Base-by-base conservation (phyloP, 2,329 filamentous ascomycete species). In the Orbilia brochopaga region DNA sequence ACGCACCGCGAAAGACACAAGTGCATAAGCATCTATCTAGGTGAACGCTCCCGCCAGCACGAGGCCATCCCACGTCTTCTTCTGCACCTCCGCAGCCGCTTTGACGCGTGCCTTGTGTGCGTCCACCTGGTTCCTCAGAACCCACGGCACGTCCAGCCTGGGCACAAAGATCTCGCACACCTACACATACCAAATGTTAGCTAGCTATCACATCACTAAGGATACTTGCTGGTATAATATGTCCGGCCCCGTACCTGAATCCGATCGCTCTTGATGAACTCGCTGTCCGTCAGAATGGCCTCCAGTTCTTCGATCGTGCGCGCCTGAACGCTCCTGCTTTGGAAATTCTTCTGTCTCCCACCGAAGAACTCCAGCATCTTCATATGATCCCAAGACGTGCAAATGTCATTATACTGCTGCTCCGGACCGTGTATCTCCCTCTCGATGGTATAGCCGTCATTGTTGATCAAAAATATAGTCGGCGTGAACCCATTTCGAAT, bases 371-470 rank as follows among this genome's bases (percentile, higher is more conserved):
- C 78, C 1, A 82, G 80, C 3, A 83, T 82, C 51, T 82, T 78
- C 6, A 82, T 79, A 64, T 86, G 83, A 53, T 82, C 78, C 84
- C 84, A 86, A 0, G 79, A 77, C 11, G 80, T 79, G n/a, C 83
- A 80, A 30, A 83, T 76, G 55, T 87, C 84, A 62, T 87, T 87
- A 76, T 87, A 87, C 0, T 65, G 76, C 69, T 84, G 80, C 15
- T 82, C 79, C 17, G 81, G 78, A 6, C 85, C 85, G 73, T 87
- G 84, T 55, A 87, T 86, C 51, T 81, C 80, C 6, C 85, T 79
- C 78, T 87, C 85, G 54, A 86, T 85, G 0, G 85, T 85, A 74
- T 87, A 87, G 0, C 85, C 85, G 27, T 83, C 81, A 62, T 87
- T 87, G 75, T 86, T 86, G 74, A 87, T 82, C 7, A 87, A 76